Conservation (phyloP, 139 green algal species). For the Pycnococcus provasolii region DNA sequence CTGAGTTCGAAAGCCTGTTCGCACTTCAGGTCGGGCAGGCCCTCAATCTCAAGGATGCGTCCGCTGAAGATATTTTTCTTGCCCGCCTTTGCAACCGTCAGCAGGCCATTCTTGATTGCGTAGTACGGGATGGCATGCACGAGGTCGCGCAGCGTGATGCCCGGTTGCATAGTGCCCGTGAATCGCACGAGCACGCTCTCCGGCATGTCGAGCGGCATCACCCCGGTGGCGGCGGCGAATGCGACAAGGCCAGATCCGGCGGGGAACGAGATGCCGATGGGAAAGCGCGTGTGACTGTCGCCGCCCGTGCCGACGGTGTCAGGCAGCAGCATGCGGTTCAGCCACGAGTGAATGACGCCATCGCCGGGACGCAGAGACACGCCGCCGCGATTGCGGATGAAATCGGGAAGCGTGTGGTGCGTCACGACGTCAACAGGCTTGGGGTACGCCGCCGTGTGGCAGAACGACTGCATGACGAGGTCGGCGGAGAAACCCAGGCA, state of each 20-base stretch:
- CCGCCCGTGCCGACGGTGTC: conserved; percentile 31
- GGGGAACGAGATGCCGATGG: conserved; percentile 30
- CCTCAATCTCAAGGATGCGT: conserved; percentile 28
- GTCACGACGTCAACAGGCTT: conserved; percentile 31
- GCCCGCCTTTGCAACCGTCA: conserved; percentile 25
- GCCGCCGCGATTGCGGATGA: conserved; percentile 28
- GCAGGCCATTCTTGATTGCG: conserved; percentile 22
- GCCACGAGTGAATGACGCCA: conserved; percentile 30
- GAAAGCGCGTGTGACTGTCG: conserved; percentile 28
- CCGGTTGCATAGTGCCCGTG: conserved; percentile 23
- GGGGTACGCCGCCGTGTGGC: conserved; percentile 32
- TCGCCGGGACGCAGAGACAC: conserved; percentile 21
- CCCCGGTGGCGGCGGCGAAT: conserved; percentile 26
- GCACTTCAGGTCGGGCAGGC: conserved; percentile 24
- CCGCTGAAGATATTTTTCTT: conserved; percentile 30
- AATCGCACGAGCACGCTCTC: conserved; percentile 28
- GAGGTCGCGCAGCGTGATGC: conserved; percentile 29
- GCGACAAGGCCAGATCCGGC: conserved; percentile 25
- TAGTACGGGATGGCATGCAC: conserved; percentile 29
- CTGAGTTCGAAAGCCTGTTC: conserved; percentile 30
- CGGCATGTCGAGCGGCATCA: conserved; percentile 31
- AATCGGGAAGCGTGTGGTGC: conserved; percentile 27
- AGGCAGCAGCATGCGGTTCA: conserved; percentile 30
- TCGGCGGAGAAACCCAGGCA: conserved; percentile 28
- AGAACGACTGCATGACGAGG: conserved; percentile 32